Evolutionary conservation across 441 rosid genomes (phyloP).

Genomic region (Adansonia grandidieri): DNA sequence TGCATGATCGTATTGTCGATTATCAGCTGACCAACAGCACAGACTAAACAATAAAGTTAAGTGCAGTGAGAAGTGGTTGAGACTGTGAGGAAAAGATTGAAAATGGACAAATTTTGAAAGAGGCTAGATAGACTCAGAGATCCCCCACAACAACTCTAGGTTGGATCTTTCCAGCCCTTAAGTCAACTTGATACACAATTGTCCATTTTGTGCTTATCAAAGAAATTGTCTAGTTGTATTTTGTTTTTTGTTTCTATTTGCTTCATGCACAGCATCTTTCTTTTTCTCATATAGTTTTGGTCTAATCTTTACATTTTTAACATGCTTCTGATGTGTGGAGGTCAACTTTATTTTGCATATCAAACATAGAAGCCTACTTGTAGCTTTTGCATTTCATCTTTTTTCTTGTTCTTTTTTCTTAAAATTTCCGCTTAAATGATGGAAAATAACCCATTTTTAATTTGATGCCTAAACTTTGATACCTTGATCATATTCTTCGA

Average conservation of each 20-base stretch:
- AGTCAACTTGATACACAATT: slow-evolving; percentile 24
- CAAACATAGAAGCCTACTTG: not conserved
- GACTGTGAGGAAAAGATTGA: slow-evolving; percentile 14
- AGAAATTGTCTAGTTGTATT: not conserved
- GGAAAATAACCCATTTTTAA: not conserved
- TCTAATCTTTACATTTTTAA: slow-evolving; percentile 8
- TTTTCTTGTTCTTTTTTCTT: not conserved
- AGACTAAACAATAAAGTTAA: not conserved
- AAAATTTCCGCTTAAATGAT: not conserved
- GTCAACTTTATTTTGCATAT: slow-evolving; percentile 21
- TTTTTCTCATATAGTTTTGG: not conserved
- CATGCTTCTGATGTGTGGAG: not conserved
- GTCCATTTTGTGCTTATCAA: slow-evolving; percentile 19
- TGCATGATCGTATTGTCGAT: slow-evolving; percentile 17
- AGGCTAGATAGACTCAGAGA: not conserved
- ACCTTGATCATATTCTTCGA: not conserved
- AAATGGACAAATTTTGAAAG: not conserved
- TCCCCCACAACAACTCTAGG: not conserved
- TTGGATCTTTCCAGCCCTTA: slow-evolving; percentile 10
- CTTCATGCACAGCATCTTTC: slow-evolving; percentile 21
- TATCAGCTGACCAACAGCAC: slow-evolving; percentile 11
- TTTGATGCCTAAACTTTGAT: not conserved
- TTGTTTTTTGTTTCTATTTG: not conserved
- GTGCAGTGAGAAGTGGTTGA: slow-evolving; percentile 13
- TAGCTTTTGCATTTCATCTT: not conserved